A percentile compares a stretch with the other conserved stretches of the same genome.
These are phyloP conservation scores for Pinus taeda DNA, from an alignment of 75 land plant species.

Conservation along the genomic window DNA sequence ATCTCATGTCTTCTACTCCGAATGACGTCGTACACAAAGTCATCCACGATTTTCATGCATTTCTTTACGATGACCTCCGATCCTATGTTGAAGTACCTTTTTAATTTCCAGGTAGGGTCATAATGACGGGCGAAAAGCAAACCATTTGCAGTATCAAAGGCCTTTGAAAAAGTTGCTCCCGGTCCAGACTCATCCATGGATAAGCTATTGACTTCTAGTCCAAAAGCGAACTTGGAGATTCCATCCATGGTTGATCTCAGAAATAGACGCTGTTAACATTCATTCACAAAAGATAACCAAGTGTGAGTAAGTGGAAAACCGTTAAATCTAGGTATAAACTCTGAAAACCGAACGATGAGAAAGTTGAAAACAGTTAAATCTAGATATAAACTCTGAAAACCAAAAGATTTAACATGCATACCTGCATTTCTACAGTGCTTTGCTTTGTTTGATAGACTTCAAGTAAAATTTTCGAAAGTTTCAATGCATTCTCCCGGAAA, in stretches of 20 bases:
- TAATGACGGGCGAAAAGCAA: background rate
- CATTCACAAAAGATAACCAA: background rate
- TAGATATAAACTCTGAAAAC: no score
- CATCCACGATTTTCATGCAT: no score
- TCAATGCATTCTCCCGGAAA: no score
- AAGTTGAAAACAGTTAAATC: background rate
- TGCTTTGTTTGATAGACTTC: background rate
- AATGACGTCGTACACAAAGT: no score
- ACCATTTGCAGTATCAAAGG: constrained; percentile 24
- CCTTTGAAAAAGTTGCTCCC: background rate
- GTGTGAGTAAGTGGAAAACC: no score
- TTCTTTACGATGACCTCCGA: no score
- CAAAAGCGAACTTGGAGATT: constrained; percentile 59
- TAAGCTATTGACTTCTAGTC: constrained; percentile 45
- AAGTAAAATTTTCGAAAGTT: no score
- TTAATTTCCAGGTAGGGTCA: no score
- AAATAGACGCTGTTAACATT: constrained; percentile 37
- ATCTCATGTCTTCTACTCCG: no score
- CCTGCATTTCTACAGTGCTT: constrained; percentile 47
- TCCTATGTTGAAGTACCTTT: no score
- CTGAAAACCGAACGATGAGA: no score
- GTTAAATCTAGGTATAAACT: no score
- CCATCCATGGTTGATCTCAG: constrained; percentile 61
- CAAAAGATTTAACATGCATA: background rate
- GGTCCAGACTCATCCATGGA: constrained; percentile 18